Evolutionary conservation across 2,329 filamentous ascomycete species (phyloP), one percentile per base, ranked within the genome.

Genomic region (Bretziella fagacearum): DNA sequence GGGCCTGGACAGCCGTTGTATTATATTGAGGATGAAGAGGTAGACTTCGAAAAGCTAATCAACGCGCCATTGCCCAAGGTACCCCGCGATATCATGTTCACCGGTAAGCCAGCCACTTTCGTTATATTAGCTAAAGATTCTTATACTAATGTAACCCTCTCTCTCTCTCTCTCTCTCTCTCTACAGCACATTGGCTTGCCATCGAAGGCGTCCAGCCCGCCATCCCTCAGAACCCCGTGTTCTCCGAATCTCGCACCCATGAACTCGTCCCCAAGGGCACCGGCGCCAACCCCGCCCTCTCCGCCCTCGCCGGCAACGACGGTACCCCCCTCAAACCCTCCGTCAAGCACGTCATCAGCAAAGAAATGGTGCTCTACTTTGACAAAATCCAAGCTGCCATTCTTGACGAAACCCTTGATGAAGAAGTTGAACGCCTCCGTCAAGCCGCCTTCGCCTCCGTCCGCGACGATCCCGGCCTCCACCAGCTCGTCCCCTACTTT

Each of bases 41-140:
- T 96, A 47, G 91, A 98, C 63, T 96, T 98, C 59, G 91, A 98
- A 67, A 96, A 96, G 68, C 69, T 98, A 54, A 95, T 98, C 60
- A 98, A 98, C 65, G 86, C 86, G 53, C 84, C 91, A 3, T 65
- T 98, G 54, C 91, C 91, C 22, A 95, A 93, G 62, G 87, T 98
- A 25, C 91, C 91, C 27, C 73, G 89, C 43, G 91, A 98, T 62
- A 81, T 91, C 56, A 84, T 79, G 52, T 89, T 95, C 59, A 96
- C 89, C 33, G 82, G 85, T 89, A 66, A 48, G 70, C 50, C 20
- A 15, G 10, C 8, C 17, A 4, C 1, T 13, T 6, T 10, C 8
- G 18, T 10, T 20, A 4, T 30, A n/a, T 33, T 25, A 36, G 23
- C 44, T 55, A 46, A 44, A 25, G 18, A n/a, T 11, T 20, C 20